Percentiles rank a stretch among this genome's conserved stretches.
Conservation (phyloP, 495 filamentous ascomycete genomes). For the Penicillium salamii region DNA sequence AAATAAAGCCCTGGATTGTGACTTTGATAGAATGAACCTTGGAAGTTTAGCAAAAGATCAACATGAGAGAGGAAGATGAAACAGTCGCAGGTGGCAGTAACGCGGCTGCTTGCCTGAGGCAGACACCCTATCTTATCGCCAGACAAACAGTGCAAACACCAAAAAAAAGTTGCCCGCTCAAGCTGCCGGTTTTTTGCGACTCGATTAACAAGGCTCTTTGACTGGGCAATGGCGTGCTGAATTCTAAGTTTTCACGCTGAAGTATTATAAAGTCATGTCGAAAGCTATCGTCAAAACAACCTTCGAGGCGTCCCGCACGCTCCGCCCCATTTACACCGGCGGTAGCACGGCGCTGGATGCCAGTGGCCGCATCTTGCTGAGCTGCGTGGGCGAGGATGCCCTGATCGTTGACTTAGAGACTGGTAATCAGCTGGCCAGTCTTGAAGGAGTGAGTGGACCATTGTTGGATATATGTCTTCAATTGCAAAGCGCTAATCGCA, state of each 20-base stretch:
- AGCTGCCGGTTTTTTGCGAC: slow-evolving; percentile 22
- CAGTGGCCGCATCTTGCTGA: slow-evolving; percentile 78
- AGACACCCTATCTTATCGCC: slow-evolving; percentile 30
- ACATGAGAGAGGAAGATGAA: background rate
- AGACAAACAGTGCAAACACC: slow-evolving; percentile 40
- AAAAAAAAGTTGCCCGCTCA: slow-evolving; percentile 40
- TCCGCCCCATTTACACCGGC: slow-evolving; percentile 92
- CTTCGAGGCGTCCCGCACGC: slow-evolving; percentile 74
- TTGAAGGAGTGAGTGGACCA: slow-evolving; percentile 75
- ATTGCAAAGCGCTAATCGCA: slow-evolving; percentile 19
- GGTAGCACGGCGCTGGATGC: slow-evolving; percentile 81
- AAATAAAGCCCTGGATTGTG: no score
- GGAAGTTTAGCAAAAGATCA: no score
- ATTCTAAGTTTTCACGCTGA: slow-evolving; percentile 13
- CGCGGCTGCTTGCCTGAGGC: slow-evolving; percentile 23
- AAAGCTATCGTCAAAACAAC: slow-evolving; percentile 68
- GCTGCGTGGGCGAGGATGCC: slow-evolving; percentile 84
- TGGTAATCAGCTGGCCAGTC: slow-evolving; percentile 74
- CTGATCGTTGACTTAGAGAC: slow-evolving; percentile 81
- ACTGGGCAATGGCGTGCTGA: slow-evolving; percentile 15
- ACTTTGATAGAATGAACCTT: no score
- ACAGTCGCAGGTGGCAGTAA: slow-evolving; percentile 5
- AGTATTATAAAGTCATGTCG: slow-evolving; percentile 37
- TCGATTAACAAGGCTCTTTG: slow-evolving; percentile 11
- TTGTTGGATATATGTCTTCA: background rate